Evolutionary conservation across 805 yeast genomes (phyloP).

Genomic region (Cyberlindnera sargentensis): DNA sequence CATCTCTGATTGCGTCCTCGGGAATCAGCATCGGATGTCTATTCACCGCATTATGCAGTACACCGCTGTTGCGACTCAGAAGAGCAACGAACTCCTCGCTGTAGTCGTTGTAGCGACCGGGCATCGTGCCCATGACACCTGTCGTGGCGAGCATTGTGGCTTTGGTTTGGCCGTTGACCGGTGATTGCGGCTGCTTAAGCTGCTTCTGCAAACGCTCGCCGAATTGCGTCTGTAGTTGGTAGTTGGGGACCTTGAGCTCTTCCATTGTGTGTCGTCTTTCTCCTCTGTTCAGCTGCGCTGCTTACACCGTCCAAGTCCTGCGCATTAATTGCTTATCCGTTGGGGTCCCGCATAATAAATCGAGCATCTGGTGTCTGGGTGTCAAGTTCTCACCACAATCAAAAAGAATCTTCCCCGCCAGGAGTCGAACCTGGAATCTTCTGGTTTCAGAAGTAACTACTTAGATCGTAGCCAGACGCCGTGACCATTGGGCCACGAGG

Average conservation of each 20-base stretch:
- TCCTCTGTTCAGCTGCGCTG: too few relatives aligned
- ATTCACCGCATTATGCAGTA: background rate
- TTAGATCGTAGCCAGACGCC: slow-evolving; percentile 63
- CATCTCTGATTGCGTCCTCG: too few relatives aligned
- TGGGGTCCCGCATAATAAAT: background rate
- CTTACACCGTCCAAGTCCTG: too few relatives aligned
- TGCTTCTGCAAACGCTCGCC: slow-evolving; percentile 13
- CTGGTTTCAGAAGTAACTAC: slow-evolving; percentile 34
- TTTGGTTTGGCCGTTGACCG: slow-evolving; percentile 3
- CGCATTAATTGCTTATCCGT: too few relatives aligned
- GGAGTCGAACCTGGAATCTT: slow-evolving; percentile 30
- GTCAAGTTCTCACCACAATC: background rate
- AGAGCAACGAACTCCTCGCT: slow-evolving; percentile 9
- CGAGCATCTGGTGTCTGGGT: background rate
- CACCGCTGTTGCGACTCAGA: slow-evolving; percentile 1
- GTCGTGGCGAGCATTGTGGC: slow-evolving; percentile 7
- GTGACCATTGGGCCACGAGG: slow-evolving; percentile 75
- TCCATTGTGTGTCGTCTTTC: too few relatives aligned
- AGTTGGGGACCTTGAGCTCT: slow-evolving; percentile 7
- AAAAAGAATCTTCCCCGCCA: slow-evolving; percentile 28
- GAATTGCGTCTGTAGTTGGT: slow-evolving; percentile 15
- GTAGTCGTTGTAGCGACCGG: slow-evolving; percentile 10
- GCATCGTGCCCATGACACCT: slow-evolving; percentile 18
- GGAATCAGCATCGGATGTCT: too few relatives aligned
- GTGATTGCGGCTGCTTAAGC: slow-evolving; percentile 1